Evolutionary conservation across 371 early-diverging fungal genomes (phyloP).

Genomic region (Mortierella sp.): DNA sequence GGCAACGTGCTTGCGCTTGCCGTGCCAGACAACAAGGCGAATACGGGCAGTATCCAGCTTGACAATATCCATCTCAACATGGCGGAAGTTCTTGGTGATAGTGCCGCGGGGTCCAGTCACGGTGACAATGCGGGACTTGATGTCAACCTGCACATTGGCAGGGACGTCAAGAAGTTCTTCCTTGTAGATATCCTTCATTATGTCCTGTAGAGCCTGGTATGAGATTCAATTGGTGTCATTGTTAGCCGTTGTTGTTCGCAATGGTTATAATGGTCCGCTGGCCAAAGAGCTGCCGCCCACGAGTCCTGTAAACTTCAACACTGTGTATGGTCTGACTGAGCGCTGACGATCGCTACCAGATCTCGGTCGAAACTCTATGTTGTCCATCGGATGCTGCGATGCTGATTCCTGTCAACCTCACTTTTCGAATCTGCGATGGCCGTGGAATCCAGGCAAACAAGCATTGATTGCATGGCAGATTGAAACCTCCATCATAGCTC

Average conservation of each 20-base stretch:
- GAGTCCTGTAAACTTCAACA: no score
- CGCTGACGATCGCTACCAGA: no score
- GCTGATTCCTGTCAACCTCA: no score
- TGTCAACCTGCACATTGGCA: constrained; percentile 70
- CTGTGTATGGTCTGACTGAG: no score
- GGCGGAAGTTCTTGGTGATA: constrained; percentile 93
- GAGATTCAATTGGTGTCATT: no score
- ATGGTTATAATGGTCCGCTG: no score
- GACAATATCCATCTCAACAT: constrained; percentile 93
- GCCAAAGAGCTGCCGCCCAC: no score
- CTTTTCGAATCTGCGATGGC: no score
- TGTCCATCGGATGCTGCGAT: no score
- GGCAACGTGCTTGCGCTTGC: constrained; percentile 97
- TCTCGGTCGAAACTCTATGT: no score
- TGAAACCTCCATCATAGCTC: neutral
- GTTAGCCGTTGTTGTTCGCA: no score
- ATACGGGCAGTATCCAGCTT: constrained; percentile 78
- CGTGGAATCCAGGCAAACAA: no score
- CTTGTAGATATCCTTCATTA: constrained; percentile 90
- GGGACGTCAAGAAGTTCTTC: constrained; percentile 85
- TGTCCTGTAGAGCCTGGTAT: constrained; percentile 41
- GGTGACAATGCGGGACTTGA: constrained; percentile 83
- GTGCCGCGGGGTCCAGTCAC: constrained; percentile 93
- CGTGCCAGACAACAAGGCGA: constrained; percentile 96
- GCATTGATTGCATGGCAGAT: neutral